phyloP scores from a whole-genome alignment of 495 filamentous ascomycete genomes.

The Xylaria venustula region DNA sequence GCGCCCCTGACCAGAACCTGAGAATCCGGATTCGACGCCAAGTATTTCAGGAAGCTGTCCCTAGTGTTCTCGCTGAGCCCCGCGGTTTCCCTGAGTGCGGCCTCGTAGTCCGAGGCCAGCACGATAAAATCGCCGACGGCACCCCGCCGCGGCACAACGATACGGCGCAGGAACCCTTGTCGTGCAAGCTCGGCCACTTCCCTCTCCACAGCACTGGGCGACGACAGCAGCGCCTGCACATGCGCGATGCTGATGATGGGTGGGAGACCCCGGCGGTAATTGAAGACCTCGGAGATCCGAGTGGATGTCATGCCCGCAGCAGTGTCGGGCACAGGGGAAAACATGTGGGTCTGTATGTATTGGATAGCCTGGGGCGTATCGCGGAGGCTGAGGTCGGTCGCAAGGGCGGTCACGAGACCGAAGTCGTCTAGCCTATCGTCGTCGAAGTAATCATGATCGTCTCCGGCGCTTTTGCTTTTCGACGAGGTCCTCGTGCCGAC shows the following conservation, averaged over 20 bases:
- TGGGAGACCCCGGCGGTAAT: conserved; percentile 64
- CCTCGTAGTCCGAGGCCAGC: conserved; percentile 61
- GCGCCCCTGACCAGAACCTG: conserved; percentile 46
- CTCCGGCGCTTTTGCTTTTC: conserved; percentile 25
- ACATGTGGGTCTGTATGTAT: conserved; percentile 64
- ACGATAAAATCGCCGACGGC: conserved; percentile 70
- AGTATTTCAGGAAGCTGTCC: conserved; percentile 56
- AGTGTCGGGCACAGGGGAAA: conserved; percentile 61
- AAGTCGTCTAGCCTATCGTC: conserved; percentile 58
- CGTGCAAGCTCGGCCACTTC: conserved; percentile 66
- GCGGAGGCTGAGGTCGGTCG: conserved; percentile 52
- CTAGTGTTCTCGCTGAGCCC: conserved; percentile 50
- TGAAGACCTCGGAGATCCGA: conserved; percentile 68
- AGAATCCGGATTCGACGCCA: conserved; percentile 55
- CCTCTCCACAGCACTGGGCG: conserved; percentile 69
- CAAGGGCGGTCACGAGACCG: conserved; percentile 52
- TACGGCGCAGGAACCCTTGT: conserved; percentile 59
- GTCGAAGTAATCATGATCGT: conserved; percentile 43
- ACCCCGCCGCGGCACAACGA: conserved; percentile 66
- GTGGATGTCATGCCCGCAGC: conserved; percentile 72
- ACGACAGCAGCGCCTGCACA: conserved; percentile 63
- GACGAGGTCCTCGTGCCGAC: conserved; percentile 26
- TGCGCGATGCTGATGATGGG: conserved; percentile 70
- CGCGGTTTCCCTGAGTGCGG: conserved; percentile 45
- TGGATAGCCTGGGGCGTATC: conserved; percentile 65